phyloP scores from a whole-genome alignment of 306 rosid species.

The Dicorynia guianensis region DNA sequence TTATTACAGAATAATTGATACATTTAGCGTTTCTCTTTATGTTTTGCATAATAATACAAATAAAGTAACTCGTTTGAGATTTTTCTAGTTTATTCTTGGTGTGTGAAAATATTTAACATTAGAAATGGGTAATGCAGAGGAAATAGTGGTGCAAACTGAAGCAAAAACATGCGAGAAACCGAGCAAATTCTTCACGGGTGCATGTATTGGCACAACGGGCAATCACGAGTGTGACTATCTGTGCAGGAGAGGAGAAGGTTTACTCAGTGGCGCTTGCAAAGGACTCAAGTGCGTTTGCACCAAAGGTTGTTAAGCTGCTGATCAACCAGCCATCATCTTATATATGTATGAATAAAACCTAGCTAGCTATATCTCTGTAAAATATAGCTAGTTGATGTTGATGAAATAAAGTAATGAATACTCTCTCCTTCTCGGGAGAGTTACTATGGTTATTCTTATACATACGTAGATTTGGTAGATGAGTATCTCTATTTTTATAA shows the following conservation, averaged over 20 bases:
- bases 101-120: no score
- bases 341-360: neutral
- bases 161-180: slow-evolving; percentile 37
- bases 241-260: slow-evolving; percentile 35
- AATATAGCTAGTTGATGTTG: slow-evolving; percentile 18
- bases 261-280: slow-evolving; percentile 35
- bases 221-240: slow-evolving; percentile 1
- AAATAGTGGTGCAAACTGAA: slow-evolving; percentile 34
- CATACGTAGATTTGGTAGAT: no score
- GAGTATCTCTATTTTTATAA: no score
- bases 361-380: neutral
- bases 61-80: no score
- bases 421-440: neutral
- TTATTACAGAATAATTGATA: no score
- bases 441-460: no score
- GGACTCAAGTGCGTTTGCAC: slow-evolving; percentile 29
- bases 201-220: slow-evolving; percentile 11
- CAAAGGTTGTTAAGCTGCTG: neutral
- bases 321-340: no score
- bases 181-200: slow-evolving; percentile 27
- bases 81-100: no score
- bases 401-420: slow-evolving; percentile 15
- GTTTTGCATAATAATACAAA: no score
- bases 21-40: no score
- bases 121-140: slow-evolving; percentile 13